A percentile compares a stretch with the other conserved stretches of the same genome.
Conservation (phyloP, 148 eudicot species). For the Persicaria tinctoria region DNA sequence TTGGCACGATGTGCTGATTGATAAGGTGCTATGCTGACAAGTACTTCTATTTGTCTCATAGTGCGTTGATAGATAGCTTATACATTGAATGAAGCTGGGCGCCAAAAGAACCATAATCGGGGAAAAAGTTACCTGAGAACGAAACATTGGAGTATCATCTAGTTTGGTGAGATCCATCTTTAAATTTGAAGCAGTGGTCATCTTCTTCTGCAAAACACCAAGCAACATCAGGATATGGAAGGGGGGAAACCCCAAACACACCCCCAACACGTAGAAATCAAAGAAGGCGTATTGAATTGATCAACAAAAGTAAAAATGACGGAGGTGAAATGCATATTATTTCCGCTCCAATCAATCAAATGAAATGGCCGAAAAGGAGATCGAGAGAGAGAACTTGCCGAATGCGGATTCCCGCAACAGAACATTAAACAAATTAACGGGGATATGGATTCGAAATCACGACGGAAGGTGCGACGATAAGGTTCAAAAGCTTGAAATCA, state of each 20-base stretch:
- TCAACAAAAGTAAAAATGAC: neutral
- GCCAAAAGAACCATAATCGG: neutral
- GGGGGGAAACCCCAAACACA: neutral
- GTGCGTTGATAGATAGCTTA: no score
- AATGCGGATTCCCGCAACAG: neutral
- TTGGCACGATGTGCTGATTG: neutral
- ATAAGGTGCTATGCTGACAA: no score
- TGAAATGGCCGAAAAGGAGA: neutral
- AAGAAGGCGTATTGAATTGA: neutral
- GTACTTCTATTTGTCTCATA: no score
- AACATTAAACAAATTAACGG: neutral
- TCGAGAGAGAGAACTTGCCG: neutral
- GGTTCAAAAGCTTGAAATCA: neutral
- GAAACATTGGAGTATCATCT: conserved; percentile 14
- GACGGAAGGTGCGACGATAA: neutral
- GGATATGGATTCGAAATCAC: neutral
- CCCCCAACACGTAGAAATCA: neutral
- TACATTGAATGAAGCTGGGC: no score
- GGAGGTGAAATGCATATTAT: neutral
- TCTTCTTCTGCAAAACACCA: neutral
- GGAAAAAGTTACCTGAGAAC: conserved; percentile 9
- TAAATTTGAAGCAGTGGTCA: neutral
- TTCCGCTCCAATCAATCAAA: neutral
- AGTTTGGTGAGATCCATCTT: conserved; percentile 11
- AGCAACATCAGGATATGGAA: neutral